Base-by-base conservation (phyloP, 257 asterid species). In the Echium plantagineum region DNA sequence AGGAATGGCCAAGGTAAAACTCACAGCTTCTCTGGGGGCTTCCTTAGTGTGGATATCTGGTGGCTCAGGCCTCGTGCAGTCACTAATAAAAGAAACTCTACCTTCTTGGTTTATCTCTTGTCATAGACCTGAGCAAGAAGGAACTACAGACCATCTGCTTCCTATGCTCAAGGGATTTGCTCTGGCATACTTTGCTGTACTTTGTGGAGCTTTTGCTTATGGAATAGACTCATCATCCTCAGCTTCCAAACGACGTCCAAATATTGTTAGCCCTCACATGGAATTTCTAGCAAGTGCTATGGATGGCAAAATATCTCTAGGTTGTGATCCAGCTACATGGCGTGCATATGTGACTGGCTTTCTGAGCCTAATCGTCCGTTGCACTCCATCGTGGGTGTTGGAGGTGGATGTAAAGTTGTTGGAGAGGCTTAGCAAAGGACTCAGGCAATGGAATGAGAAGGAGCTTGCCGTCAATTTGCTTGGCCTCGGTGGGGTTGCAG, bases 71-170 rank as follows among this genome's bases (percentile, higher is more conserved):
- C 67, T 88, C 21, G 87, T 91, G 32, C 94, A 84, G 64, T 84
- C 98, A 32, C 64, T 91, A 22, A 71, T 91, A 32, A 88, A 84
- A 57, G 98, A 91, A 78, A 82, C 87, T 19, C 84, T 91, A 62
- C 98, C 98, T 10, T 84, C 94, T 66, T 91, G 98, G 98, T 88
- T 91, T 57, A 74, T 91, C 77, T 85, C 95, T 2, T 75, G 66
- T 61, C 93, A 82, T 59, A 65, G 62, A 55, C 61, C 77, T 9
- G 73, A 75, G 46, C 84, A 74, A 65, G 75, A 67, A 61, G 74
- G 70, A 5, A 72, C 62, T 4, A 60, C 70, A 9, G 69, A 65
- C 19, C 82, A 77, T 60, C 72, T 78, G 57, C 77, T 90, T 56
- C 85, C 79, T 0, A 81, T 72, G 79, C 86, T 91, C 61, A 63